Evolutionary conservation across 306 rosid genomes (phyloP).

Genomic region (Senna tora): DNA sequence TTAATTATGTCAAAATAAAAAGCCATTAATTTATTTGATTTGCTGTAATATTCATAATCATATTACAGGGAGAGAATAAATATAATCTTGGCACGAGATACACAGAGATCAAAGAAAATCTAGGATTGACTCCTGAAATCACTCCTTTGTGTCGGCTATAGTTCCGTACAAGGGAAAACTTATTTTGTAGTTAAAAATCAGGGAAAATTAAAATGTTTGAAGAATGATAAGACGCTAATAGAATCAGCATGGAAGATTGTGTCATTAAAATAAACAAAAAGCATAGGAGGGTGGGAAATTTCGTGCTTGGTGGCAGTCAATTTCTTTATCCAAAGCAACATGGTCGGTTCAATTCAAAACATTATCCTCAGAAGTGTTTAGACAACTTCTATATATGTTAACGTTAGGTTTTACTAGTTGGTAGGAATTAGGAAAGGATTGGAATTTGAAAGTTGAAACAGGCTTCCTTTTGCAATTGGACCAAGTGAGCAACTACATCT

Average conservation of each 20-base stretch:
- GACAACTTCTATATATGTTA: not conserved
- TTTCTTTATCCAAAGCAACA: not conserved
- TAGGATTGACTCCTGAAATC: not conserved
- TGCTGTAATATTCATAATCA: not conserved
- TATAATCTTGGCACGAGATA: not conserved
- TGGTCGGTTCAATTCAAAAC: conserved; percentile 40
- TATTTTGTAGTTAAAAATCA: not conserved
- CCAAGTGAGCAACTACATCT: conserved; percentile 16
- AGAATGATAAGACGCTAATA: too few species aligned
- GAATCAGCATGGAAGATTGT: not conserved
- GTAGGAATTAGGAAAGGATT: too few species aligned
- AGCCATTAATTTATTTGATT: not conserved
- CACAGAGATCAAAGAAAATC: not conserved
- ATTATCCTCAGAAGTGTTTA: conserved; percentile 19
- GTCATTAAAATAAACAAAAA: not conserved
- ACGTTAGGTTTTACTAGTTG: not conserved
- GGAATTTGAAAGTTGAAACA: not conserved
- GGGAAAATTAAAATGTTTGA: not conserved
- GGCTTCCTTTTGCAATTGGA: conserved; percentile 22
- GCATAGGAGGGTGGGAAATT: conserved; percentile 27
- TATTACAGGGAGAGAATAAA: not conserved
- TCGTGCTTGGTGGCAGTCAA: conserved; percentile 8
- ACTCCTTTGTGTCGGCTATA: not conserved
- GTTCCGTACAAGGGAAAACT: not conserved
- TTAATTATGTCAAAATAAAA: not conserved